These are phyloP conservation scores for Fraxinus excelsior DNA, from an alignment of 257 asterid species.

Conservation along the genomic window DNA sequence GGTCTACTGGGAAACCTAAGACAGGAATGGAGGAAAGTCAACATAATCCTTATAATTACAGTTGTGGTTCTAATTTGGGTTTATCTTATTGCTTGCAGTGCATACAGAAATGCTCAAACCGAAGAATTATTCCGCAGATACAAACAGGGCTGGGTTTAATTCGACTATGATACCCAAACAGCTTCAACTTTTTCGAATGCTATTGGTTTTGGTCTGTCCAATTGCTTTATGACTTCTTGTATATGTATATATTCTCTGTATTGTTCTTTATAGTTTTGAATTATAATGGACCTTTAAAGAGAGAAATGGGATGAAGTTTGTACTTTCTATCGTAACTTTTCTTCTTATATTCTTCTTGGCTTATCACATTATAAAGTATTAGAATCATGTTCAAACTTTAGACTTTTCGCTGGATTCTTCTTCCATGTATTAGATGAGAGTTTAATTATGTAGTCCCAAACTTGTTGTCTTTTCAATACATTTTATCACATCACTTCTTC, in stretches of 20 bases:
- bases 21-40: conserved; percentile 78
- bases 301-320: not conserved
- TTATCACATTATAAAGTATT: not conserved
- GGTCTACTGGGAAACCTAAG: conserved; percentile 80
- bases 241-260: conserved; percentile 28
- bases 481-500: no score
- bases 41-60: conserved; percentile 66
- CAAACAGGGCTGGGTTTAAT: conserved; percentile 62
- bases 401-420: not conserved
- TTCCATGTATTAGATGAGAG: no score
- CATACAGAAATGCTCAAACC: conserved; percentile 82
- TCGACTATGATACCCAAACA: no score
- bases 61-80: conserved; percentile 69
- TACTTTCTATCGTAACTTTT: not conserved
- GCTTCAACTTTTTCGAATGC: not conserved
- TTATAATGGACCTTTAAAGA: not conserved
- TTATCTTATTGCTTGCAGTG: conserved; percentile 78
- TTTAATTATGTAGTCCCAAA: no score
- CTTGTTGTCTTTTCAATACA: no score
- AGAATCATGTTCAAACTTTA: not conserved
- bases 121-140: conserved; percentile 58
- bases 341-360: not conserved
- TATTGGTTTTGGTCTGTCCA: conserved; percentile 9
- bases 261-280: conserved; percentile 3
- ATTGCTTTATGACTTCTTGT: conserved; percentile 7